Evolutionary conservation across 805 yeast genomes (phyloP).

Genomic region (Kockiozyma suomiensis): DNA sequence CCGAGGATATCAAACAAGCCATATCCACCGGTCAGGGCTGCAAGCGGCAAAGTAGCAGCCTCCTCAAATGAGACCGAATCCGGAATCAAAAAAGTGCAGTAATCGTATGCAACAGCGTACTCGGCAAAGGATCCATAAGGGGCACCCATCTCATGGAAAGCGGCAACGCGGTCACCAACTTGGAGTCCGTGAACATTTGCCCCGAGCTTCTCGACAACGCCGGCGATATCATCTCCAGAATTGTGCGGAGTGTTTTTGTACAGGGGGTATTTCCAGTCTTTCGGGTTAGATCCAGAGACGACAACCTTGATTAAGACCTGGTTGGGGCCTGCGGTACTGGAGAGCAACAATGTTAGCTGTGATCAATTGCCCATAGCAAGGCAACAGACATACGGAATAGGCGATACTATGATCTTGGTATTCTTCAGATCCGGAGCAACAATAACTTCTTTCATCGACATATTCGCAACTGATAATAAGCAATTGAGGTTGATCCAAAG

Average conservation of each 20-base stretch:
- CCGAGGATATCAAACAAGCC: conserved; percentile 24
- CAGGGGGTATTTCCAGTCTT: conserved; percentile 29
- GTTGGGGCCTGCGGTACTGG: conserved; percentile 11
- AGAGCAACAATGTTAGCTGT: background rate
- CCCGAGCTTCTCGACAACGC: conserved; percentile 23
- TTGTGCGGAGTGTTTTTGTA: conserved; percentile 6
- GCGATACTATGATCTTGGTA: conserved; percentile 10
- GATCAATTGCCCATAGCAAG: background rate
- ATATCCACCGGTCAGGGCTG: conserved; percentile 24
- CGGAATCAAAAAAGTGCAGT: conserved; percentile 25
- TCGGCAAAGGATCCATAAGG: conserved; percentile 30
- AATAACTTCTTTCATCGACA: conserved; percentile 24
- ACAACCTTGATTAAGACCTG: conserved; percentile 29
- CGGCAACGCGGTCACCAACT: conserved; percentile 30
- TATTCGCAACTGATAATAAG: too few relatives aligned
- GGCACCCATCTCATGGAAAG: conserved; percentile 24
- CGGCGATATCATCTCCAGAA: conserved; percentile 32
- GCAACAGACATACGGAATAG: conserved; percentile 8
- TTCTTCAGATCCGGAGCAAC: conserved; percentile 3
- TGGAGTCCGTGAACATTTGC: conserved; percentile 20
- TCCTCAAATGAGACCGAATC: conserved; percentile 26
- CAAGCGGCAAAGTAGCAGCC: conserved; percentile 28
- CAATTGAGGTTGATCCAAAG: background rate
- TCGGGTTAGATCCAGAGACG: conserved; percentile 31
- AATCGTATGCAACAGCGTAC: conserved; percentile 21